Evolutionary conservation across 495 filamentous ascomycete species (phyloP), one percentile per base, ranked within the genome.

Genomic region (Aspergillus mulundensis): DNA sequence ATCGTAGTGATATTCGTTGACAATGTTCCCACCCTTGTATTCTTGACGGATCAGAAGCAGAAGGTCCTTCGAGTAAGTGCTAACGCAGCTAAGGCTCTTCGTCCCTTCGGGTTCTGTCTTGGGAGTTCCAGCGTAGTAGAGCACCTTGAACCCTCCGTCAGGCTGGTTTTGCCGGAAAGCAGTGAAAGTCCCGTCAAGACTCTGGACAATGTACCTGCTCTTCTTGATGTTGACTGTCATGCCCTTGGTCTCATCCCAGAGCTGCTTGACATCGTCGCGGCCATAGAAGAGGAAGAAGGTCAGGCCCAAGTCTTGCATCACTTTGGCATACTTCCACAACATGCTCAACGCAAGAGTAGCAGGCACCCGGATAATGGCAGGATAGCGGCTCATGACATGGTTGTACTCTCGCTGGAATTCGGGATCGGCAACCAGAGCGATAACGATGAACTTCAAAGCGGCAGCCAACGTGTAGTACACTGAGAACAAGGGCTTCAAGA

Each of bases 321-420:
- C 23, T 51, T 72, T 75, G 43, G 70, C 63, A 52, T 80, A 82
- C 5, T 73, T 66, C 81, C 81, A 84, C 20, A 81, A 19, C 52
- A 69, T 59, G 58, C 74, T 82, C 24, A 84, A 61, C 0, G 67
- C 7, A 25, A 72, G 67, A 0, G 71, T 67, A 11, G 56, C 53
- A 4, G 79, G 74, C 21, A 71, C 70, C 14, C 73, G 75, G 12
- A 80, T 42, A 28, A 74, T 18, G 8, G 58, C 39, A 6, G 70
- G 70, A 21, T 67, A 66, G 5, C 44, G 30, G 34, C 62, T 57
- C n/a, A 77, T 65, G 39, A 78, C 71, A 62, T 77, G 78, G 12
- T 81, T 67, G 47, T 84, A 70, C 48, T 85, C 82, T 45, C 81
- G 66, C 56, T 85, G 82, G 60, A 80, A 83, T 54, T 85, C 82